phyloP scores from a whole-genome alignment of 352 stramenopile species.

The Globisporangium viniferum region DNA sequence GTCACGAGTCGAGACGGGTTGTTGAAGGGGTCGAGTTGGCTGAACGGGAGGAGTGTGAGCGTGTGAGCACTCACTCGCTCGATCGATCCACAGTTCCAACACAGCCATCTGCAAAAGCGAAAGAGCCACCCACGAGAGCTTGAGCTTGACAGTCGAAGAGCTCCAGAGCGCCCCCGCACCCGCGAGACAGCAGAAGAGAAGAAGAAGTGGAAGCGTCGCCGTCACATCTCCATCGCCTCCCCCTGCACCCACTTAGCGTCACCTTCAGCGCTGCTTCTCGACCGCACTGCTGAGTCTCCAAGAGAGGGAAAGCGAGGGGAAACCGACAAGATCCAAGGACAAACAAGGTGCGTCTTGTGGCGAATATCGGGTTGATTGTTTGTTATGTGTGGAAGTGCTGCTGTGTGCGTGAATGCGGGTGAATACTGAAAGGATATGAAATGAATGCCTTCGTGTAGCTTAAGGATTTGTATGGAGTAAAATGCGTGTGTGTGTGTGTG shows the following conservation, averaged over 20 bases:
- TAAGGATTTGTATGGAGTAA: neutral
- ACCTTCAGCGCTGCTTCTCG: neutral
- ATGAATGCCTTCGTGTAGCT: neutral
- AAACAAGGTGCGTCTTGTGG: neutral
- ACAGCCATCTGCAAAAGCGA: neutral
- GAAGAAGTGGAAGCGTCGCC: neutral
- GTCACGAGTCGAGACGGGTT: slow-evolving; percentile 1
- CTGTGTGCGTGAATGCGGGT: neutral
- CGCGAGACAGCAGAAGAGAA: neutral
- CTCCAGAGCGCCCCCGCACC: neutral
- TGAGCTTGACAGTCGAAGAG: neutral
- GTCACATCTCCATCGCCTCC: neutral
- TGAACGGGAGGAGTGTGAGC: neutral
- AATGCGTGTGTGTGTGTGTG: neutral
- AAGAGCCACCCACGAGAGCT: neutral
- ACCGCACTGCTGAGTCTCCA: neutral
- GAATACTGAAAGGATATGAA: neutral
- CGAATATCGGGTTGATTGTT: neutral
- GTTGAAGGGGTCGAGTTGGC: slow-evolving; percentile 6
- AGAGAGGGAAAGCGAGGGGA: slow-evolving; percentile 1
- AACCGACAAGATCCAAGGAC: slow-evolving; percentile 5
- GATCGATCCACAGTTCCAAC: neutral
- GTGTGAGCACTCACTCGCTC: neutral
- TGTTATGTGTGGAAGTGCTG: neutral
- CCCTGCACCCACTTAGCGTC: neutral